Conservation (phyloP, 2,329 filamentous ascomycete species). For the Capronia epimyces region DNA sequence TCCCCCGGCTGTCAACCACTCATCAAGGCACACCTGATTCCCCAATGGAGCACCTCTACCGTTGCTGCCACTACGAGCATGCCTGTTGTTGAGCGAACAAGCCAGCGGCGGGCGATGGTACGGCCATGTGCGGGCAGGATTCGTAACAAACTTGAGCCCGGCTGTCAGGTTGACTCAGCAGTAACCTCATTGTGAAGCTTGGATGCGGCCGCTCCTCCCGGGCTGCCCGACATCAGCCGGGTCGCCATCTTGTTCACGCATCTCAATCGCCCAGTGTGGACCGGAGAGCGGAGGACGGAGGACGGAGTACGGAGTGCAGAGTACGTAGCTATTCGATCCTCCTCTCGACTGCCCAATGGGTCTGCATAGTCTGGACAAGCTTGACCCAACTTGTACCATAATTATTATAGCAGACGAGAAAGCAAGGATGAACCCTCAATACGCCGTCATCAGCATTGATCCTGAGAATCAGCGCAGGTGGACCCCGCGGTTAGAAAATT, state of each 20-base stretch:
- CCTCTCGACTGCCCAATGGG: too few relatives aligned
- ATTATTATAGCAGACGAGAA: too few relatives aligned
- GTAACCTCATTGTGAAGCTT: constrained; percentile 5
- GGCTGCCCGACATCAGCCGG: constrained; percentile 14
- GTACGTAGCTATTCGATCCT: too few relatives aligned
- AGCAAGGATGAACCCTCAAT: too few relatives aligned
- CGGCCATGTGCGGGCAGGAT: constrained; percentile 15
- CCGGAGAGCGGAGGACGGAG: too few relatives aligned
- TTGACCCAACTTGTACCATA: too few relatives aligned
- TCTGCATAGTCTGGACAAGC: too few relatives aligned
- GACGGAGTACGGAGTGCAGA: too few relatives aligned
- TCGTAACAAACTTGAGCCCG: constrained; percentile 15
- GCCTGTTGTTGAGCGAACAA: neutral
- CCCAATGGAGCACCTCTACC: constrained; percentile 12
- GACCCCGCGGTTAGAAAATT: too few relatives aligned
- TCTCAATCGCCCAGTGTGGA: neutral
- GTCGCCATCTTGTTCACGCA: neutral
- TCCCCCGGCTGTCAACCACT: constrained; percentile 11
- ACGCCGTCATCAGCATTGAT: too few relatives aligned
- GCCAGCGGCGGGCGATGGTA: constrained; percentile 8
- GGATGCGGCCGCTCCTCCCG: neutral
- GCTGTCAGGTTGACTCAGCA: constrained; percentile 13
- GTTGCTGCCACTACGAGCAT: neutral
- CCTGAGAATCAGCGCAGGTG: too few relatives aligned
- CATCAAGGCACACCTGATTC: constrained; percentile 14